Evolutionary conservation across 371 early-diverging fungal species (phyloP), one percentile per base, ranked within the genome.

Genomic region (Rhizopus microsporus): DNA sequence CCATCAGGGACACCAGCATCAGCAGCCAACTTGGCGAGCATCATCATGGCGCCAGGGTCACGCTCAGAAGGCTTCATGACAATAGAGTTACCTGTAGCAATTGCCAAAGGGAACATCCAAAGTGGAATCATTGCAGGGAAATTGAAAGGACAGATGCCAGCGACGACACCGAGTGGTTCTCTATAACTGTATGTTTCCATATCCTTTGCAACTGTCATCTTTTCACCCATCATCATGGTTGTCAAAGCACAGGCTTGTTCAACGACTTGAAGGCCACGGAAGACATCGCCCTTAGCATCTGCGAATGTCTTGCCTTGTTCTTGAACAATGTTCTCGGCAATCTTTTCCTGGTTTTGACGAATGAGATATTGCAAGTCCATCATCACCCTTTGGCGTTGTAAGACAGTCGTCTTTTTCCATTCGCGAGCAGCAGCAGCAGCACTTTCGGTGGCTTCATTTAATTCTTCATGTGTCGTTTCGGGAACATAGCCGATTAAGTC

Each of bases 141-240:
- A 75, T 98, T 98, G 78, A 93, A 97, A 33, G 98, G 97, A 63
- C 90, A 88, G 66, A 98, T 96, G 56, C 96, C 97, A 46, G 88
- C 97, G 45, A 92, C 91, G 32, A 98, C 98, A 59, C 98, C 98
- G 60, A 98, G 79, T 29, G 98, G 98, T 71, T 96, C 92, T 37
- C 94, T 88, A 61, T 93, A 89, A 46, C 92, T 92, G 72, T 93
- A 97, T 9, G 98, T 97, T 64, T 97, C 98, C 95, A 96, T 96
- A 68, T 93, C 90, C 65, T 83, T 87, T n/a, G 93, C 81, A 2
- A 96, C 97, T 46, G 91, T 89, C 50, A 94, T 69, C 54, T 82
- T 78, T 57, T 92, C 89, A 37, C 98, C 98, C 88, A 95, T 84
- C 71, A 93, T 54, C 54, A 87, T 65, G 44, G 84, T 78, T 7